Conservation (phyloP, 371 early-diverging fungal species). For the Conidiobolus coronatus region DNA sequence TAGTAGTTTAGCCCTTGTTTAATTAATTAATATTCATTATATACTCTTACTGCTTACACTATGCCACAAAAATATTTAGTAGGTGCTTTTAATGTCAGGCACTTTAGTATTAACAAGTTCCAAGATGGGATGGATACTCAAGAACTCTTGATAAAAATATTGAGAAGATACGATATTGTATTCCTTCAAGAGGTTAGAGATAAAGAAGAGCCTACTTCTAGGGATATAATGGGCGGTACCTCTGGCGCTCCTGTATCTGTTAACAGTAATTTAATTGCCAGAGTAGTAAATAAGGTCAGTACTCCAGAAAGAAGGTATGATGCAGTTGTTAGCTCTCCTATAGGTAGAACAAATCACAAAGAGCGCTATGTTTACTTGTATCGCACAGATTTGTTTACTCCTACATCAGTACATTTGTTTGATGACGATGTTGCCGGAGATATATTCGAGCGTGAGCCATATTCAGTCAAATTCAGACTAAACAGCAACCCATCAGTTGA, state of each 20-base stretch:
- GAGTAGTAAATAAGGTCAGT: neutral
- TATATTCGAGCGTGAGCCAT: conserved; percentile 1
- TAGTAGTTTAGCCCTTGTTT: no score
- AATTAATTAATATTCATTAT: no score
- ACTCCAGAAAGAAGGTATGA: neutral
- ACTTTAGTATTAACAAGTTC: conserved; percentile 1
- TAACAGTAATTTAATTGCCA: neutral
- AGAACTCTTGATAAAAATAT: neutral
- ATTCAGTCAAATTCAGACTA: neutral
- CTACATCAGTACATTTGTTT: neutral
- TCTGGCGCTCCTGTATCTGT: no score
- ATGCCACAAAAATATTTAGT: neutral
- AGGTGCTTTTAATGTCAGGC: neutral
- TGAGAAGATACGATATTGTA: neutral
- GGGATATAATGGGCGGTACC: neutral
- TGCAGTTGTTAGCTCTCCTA: neutral
- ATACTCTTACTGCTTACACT: no score
- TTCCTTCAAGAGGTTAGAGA: conserved; percentile 3
- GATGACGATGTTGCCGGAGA: neutral
- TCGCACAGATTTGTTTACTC: neutral
- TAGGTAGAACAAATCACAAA: neutral
- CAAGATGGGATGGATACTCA: neutral
- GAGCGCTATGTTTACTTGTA: conserved; percentile 1
- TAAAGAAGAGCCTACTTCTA: neutral
- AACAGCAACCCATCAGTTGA: neutral